Evolutionary conservation across 2,329 filamentous ascomycete species (phyloP).

Genomic region (Pleurostoma richardsiae): DNA sequence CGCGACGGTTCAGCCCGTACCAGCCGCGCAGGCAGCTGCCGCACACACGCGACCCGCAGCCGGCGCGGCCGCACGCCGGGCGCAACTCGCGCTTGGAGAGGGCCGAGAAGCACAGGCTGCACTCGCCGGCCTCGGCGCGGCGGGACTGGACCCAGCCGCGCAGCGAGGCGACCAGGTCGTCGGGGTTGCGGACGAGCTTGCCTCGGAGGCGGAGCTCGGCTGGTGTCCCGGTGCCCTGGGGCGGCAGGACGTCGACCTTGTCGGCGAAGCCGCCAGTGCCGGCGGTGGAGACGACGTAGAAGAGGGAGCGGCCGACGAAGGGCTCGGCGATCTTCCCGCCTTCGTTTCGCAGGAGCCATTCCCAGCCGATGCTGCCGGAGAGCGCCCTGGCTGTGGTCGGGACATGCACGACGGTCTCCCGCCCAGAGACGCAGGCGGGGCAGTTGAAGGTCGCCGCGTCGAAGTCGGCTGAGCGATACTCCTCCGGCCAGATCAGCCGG

Average conservation of each 20-base stretch:
- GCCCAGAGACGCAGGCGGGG: conserved; percentile 28
- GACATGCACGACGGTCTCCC: conserved; percentile 26
- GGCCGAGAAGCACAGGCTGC: conserved; percentile 39
- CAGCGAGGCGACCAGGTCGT: conserved; percentile 26
- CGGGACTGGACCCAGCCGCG: conserved; percentile 28
- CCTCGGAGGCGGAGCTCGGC: conserved; percentile 23
- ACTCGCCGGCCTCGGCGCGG: conserved; percentile 29
- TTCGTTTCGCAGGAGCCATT: conserved; percentile 39
- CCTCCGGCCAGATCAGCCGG: no score
- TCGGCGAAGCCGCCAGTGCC: conserved; percentile 25
- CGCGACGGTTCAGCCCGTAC: no score
- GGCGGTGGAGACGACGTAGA: conserved; percentile 25
- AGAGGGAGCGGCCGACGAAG: conserved; percentile 34
- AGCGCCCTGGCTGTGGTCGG: conserved; percentile 31
- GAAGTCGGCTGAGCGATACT: conserved; percentile 18
- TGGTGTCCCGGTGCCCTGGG: conserved; percentile 8
- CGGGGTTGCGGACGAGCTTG: conserved; percentile 36
- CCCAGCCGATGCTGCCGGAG: conserved; percentile 30
- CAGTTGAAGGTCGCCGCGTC: conserved; percentile 29
- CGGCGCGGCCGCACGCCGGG: no score
- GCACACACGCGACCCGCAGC: no score
- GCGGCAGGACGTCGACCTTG: conserved; percentile 27
- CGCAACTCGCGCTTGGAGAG: conserved; percentile 20
- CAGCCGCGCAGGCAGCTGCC: no score
- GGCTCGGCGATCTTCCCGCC: conserved; percentile 24